phyloP scores from a whole-genome alignment of 176 grass and related monocot species.

The Hordeum vulgare region MorexV3_pseudomolecules_assembly NC_058522.1:495713613-495714112 shows the following conservation, averaged over 20 bases:
- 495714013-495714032: background rate
- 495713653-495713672: background rate
- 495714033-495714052: background rate
- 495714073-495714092: constrained; percentile 30
- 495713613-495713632: background rate
- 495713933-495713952: background rate
- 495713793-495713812: constrained; percentile 9
- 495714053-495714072: background rate
- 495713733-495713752: no score
- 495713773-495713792: constrained; percentile 20
- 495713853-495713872: constrained; percentile 33
- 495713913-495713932: constrained; percentile 8
- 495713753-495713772: background rate
- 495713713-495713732: no score
- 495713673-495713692: background rate
- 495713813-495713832: background rate
- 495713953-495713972: background rate
- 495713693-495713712: no score
- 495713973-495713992: background rate
- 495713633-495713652: background rate
- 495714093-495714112: background rate
- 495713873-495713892: constrained; percentile 40
- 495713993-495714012: background rate
- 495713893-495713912: constrained; percentile 42
- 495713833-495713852: constrained; percentile 5